Evolutionary conservation across 768 basidiomycete species (phyloP).

Genomic region (Leccinum longicurvipes): DNA sequence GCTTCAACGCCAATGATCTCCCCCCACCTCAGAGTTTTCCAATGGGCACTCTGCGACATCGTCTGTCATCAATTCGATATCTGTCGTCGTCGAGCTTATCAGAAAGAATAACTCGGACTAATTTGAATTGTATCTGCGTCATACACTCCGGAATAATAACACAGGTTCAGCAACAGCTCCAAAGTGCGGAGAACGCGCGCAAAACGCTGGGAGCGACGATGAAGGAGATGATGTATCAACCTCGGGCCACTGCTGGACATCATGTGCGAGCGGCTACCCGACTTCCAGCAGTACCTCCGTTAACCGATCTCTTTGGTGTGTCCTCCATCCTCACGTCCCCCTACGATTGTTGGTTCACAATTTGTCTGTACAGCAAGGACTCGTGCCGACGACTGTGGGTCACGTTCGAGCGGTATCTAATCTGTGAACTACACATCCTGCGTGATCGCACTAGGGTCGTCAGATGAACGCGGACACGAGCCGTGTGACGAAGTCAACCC

Average conservation of each 20-base stretch:
- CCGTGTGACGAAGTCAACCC: conserved; percentile 55
- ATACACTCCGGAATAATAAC: conserved; percentile 88
- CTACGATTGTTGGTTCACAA: conserved; percentile 12
- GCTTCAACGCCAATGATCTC: conserved; percentile 11
- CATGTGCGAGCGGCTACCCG: conserved; percentile 63
- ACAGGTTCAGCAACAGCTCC: conserved; percentile 72
- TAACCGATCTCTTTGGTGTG: conserved; percentile 77
- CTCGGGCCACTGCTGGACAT: conserved; percentile 77
- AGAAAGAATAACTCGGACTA: conserved; percentile 98
- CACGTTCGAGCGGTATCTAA: conserved; percentile 92
- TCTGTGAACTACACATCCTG: conserved; percentile 93
- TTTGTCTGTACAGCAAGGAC: conserved; percentile 49
- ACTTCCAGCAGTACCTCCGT: conserved; percentile 66
- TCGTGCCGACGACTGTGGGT: conserved; percentile 76
- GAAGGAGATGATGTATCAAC: conserved; percentile 83
- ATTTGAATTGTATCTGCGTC: conserved; percentile 96
- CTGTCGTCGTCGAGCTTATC: conserved; percentile 89
- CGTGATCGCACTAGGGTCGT: conserved; percentile 67
- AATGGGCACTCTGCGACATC: conserved; percentile 61
- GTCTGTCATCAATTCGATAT: conserved; percentile 81
- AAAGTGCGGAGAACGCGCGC: conserved; percentile 53
- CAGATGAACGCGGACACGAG: conserved; percentile 53
- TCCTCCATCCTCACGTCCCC: conserved; percentile 10
- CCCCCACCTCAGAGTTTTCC: conserved; percentile 19
- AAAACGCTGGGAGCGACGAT: conserved; percentile 67